phyloP scores from a whole-genome alignment of 2,329 filamentous ascomycete genomes.

The Penicillium psychrosexuale region DNA sequence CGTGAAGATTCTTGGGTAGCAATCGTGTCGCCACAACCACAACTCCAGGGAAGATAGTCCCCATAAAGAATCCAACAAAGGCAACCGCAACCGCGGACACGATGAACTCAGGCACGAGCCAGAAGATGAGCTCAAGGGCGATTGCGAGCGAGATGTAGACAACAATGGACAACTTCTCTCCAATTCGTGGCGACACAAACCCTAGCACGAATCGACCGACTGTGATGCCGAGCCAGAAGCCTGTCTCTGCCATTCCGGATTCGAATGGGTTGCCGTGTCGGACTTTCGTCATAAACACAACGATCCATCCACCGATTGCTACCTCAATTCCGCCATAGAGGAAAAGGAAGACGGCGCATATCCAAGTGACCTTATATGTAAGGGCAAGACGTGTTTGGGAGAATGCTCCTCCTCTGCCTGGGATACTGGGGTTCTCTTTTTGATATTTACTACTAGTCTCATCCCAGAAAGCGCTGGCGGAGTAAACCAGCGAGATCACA shows the following conservation, averaged over 20 bases:
- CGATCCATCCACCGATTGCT: conserved; percentile 60
- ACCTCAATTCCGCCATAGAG: conserved; percentile 20
- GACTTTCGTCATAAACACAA: conserved; percentile 71
- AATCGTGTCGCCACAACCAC: conserved; percentile 69
- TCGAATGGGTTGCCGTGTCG: conserved; percentile 62
- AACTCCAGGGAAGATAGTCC: conserved; percentile 70
- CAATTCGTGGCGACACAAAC: conserved; percentile 18
- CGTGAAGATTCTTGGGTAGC: conserved; percentile 67
- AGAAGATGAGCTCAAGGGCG: conserved; percentile 68
- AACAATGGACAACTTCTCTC: conserved; percentile 58
- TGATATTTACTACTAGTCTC: conserved; percentile 16
- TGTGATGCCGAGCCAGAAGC: conserved; percentile 78
- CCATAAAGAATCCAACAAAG: conserved; percentile 72
- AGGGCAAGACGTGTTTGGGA: conserved; percentile 41
- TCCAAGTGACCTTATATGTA: conserved; percentile 62
- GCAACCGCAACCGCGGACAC: conserved; percentile 68
- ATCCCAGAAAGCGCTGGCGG: conserved; percentile 18
- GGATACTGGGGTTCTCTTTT: conserved; percentile 22
- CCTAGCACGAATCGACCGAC: conserved; percentile 64
- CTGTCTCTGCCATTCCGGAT: conserved; percentile 66
- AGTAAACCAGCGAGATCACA: conserved; percentile 12
- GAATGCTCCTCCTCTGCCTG: conserved; percentile 9
- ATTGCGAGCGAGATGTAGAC: conserved; percentile 62
- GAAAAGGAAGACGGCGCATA: conserved; percentile 67
- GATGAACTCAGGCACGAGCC: conserved; percentile 71